Evolutionary conservation across 2,329 filamentous ascomycete genomes (phyloP).

Genomic region (Alternaria arborescens): DNA sequence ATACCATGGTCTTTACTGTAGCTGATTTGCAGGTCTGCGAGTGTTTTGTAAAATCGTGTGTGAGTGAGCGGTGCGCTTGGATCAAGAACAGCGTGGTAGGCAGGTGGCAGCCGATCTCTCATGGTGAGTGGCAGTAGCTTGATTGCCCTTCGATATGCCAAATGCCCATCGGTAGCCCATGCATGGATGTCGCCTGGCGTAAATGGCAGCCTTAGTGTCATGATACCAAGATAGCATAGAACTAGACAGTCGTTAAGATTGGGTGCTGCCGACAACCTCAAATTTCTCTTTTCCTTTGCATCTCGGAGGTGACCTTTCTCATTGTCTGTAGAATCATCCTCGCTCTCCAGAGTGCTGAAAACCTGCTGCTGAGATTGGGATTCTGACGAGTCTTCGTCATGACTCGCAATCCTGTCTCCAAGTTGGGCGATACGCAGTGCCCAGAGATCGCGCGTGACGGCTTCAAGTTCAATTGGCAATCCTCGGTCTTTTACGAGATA

Average conservation of each 20-base stretch:
- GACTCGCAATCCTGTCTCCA: constrained; percentile 52
- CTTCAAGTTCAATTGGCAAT: constrained; percentile 78
- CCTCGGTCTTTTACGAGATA: constrained; percentile 74
- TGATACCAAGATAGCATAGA: constrained; percentile 79
- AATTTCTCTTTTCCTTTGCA: constrained; percentile 47
- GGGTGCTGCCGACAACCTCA: constrained; percentile 64
- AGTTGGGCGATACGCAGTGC: constrained; percentile 72
- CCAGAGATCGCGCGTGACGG: constrained; percentile 85
- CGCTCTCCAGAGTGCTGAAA: constrained; percentile 66
- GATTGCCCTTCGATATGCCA: constrained; percentile 75
- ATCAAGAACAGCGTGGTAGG: constrained; percentile 69
- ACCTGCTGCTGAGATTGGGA: constrained; percentile 60
- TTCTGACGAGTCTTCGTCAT: constrained; percentile 40
- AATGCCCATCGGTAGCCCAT: constrained; percentile 72
- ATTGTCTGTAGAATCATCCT: constrained; percentile 51
- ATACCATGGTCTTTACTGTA: constrained; percentile 75
- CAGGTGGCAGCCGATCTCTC: constrained; percentile 68
- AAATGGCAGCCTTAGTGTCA: constrained; percentile 80
- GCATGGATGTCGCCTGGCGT: constrained; percentile 73
- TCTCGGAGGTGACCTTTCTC: constrained; percentile 27
- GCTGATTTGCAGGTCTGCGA: constrained; percentile 69
- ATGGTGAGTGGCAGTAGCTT: constrained; percentile 69
- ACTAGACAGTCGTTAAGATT: constrained; percentile 77
- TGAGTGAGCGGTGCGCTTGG: constrained; percentile 57
- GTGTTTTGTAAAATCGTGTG: constrained; percentile 69